Conservation (phyloP, 257 asterid genomes). For the Petunia secreta region DNA sequence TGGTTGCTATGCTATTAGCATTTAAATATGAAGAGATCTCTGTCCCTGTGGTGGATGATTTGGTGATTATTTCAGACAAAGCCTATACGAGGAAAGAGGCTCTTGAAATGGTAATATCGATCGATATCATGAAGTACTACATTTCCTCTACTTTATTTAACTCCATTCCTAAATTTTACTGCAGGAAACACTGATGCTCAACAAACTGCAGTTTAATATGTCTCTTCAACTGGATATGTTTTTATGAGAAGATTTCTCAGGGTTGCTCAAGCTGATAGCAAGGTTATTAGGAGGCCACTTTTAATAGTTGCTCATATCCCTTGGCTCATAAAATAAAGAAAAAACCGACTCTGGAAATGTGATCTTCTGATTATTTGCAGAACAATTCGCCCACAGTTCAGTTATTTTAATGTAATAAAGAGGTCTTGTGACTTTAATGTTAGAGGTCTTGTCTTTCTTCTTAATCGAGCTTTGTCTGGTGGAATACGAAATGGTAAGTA, state of each 20-base stretch:
- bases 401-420: too few species aligned
- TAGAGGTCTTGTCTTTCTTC: conserved; percentile 71
- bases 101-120: conserved; percentile 67
- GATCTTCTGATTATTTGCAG: too few species aligned
- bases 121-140: neutral
- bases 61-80: conserved; percentile 76
- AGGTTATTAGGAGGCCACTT: conserved; percentile 40
- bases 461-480: conserved; percentile 82
- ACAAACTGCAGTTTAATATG: conserved; percentile 69
- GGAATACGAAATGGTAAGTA: conserved; percentile 77
- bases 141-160: neutral
- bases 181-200: conserved; percentile 82
- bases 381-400: too few species aligned
- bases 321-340: too few species aligned
- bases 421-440: too few species aligned
- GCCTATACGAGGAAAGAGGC: conserved; percentile 77
- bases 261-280: conserved; percentile 81
- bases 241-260: conserved; percentile 83
- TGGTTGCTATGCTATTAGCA: conserved; percentile 86
- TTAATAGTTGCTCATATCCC: neutral
- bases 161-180: neutral
- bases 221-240: conserved; percentile 84
- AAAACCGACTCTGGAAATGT: too few species aligned
- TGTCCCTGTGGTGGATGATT: conserved; percentile 81
- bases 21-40: conserved; percentile 91